Conservation (phyloP, 345 rosid species). For the Iberis pinnata region DNA sequence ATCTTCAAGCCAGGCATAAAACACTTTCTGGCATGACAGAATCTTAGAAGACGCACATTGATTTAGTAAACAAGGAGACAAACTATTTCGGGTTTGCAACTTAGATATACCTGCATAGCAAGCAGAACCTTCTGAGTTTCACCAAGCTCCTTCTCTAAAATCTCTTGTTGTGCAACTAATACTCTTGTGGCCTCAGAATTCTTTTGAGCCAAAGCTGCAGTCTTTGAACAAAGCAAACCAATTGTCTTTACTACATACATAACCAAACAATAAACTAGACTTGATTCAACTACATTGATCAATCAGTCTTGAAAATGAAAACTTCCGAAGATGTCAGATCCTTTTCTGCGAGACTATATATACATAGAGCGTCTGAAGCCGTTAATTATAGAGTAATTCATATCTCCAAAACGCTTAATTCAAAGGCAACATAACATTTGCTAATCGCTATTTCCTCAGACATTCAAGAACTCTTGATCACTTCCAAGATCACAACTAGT, state of each 20-base stretch:
- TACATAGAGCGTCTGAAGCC: background rate
- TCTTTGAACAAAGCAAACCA: slow-evolving; percentile 35
- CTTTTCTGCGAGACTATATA: background rate
- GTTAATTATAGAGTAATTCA: too few relatives aligned
- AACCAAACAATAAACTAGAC: slow-evolving; percentile 1
- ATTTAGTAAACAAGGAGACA: background rate
- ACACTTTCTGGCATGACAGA: background rate
- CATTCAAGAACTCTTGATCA: background rate
- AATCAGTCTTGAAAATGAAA: background rate
- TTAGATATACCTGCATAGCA: slow-evolving; percentile 76
- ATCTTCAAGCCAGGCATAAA: too few relatives aligned
- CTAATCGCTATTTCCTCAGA: background rate
- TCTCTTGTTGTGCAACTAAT: slow-evolving; percentile 68
- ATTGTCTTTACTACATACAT: slow-evolving; percentile 2
- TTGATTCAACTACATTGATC: slow-evolving; percentile 3
- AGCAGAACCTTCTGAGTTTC: slow-evolving; percentile 87
- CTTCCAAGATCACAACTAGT: background rate
- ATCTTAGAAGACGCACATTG: background rate
- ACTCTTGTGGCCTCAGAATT: slow-evolving; percentile 88
- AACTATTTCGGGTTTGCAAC: background rate
- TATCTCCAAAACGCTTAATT: background rate
- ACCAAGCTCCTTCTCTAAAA: slow-evolving; percentile 82
- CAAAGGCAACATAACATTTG: background rate
- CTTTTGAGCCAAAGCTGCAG: slow-evolving; percentile 94
- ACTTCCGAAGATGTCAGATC: background rate